Base-by-base conservation (phyloP, 495 filamentous ascomycete species). In the Aspergillus cavernicola region DNA sequence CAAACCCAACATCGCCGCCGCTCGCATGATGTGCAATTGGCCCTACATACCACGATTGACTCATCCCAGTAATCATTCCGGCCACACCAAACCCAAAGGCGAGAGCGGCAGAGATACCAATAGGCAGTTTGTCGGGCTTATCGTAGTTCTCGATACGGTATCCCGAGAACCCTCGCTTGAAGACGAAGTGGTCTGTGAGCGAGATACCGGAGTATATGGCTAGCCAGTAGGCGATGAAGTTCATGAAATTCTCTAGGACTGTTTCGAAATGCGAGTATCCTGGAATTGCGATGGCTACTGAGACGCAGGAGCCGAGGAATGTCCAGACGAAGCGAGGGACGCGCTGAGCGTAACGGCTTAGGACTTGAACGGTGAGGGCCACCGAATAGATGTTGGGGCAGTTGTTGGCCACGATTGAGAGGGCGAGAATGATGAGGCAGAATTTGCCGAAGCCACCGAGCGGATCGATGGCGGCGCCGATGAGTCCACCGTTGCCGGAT, bases 381-480 rank as follows among this genome's bases (percentile, higher is more conserved):
- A 93, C 83, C 32, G 87, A 89, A 75, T 95, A 95, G 60, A 90
- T 86, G 72, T 87, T 90, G n/a, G 92, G 89, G 71, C 85, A 90
- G 73, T 91, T 92, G 74, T 87, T 92, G 51, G 87, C 86, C 57
- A 92, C 80, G 63, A 90, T 92, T 57, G 82, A 85, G 23, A 92
- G 78, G 0, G 88, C 85, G 5, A 95, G 81, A 38, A 95, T 73
- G 46, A 92, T 83, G 16, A 95, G 64, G 68, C 89, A 93, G 75
- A 93, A 90, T 62, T 89, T 79, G 54, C 89, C 89, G 61, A 92
- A 92, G 37, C 76, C 73, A 20, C 89, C 89, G 0, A 91, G 74
- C 1, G 77, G 77, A 3, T 80, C 80, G 0, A 95, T 77, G 8
- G 87, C 85, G 9, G 81, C 80, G 5, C 71, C 81, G 15, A 95